These are phyloP conservation scores for Lepiota venenata DNA, from an alignment of 768 basidiomycete genomes.

Conservation along the genomic window DNA sequence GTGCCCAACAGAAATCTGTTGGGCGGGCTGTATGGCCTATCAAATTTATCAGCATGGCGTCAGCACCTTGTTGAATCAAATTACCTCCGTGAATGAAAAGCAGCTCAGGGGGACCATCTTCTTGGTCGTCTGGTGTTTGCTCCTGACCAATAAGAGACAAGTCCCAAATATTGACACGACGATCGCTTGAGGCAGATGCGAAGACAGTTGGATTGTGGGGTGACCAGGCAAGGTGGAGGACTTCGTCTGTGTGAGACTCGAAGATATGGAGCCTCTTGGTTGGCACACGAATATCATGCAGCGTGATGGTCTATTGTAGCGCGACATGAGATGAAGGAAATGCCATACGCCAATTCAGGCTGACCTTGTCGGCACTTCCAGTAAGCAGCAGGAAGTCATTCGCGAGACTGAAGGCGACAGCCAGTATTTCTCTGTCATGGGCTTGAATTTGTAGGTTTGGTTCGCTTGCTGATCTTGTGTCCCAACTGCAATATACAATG, in stretches of 20 bases:
- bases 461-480: slow-evolving; percentile 72
- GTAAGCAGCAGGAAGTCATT: slow-evolving; percentile 79
- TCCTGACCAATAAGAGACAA: slow-evolving; percentile 87
- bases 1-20: slow-evolving; percentile 96
- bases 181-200: slow-evolving; percentile 91
- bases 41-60: slow-evolving; percentile 1
- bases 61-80: slow-evolving; percentile 2
- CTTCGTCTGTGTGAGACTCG: slow-evolving; percentile 92
- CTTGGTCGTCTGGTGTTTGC: slow-evolving; percentile 96
- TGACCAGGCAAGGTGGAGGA: slow-evolving; percentile 93
- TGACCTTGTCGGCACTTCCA: slow-evolving; percentile 90
- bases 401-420: slow-evolving; percentile 87
- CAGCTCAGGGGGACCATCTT: slow-evolving; percentile 96
- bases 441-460: slow-evolving; percentile 75
- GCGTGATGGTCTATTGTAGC: slow-evolving; percentile 63
- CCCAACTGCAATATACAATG: slow-evolving; percentile 64
- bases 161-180: slow-evolving; percentile 96
- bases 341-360: neutral
- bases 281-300: slow-evolving; percentile 84
- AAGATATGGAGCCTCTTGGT: slow-evolving; percentile 83
- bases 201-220: slow-evolving; percentile 91
- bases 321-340: neutral
- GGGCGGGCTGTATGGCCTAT: slow-evolving; percentile 87
- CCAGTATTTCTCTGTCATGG: slow-evolving; percentile 87
- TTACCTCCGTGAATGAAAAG: slow-evolving; percentile 93